Evolutionary conservation across 1,139 yeast genomes (phyloP).

Genomic region (Candida tunisiensis): DNA sequence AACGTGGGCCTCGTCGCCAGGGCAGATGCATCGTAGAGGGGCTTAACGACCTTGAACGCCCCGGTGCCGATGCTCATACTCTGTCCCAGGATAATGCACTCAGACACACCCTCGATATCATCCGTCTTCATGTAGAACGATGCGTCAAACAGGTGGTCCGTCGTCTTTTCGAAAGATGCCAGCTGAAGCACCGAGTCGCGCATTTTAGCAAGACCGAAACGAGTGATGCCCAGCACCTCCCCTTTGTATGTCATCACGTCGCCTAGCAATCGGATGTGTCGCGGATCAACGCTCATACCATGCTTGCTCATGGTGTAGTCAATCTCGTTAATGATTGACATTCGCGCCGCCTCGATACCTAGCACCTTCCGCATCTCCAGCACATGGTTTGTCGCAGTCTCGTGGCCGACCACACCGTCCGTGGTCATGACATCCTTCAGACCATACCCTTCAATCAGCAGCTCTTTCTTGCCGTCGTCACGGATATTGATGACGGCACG

Average conservation of each 20-base stretch:
- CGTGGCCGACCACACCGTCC: constrained; percentile 85
- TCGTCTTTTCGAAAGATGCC: constrained; percentile 96
- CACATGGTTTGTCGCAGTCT: constrained; percentile 82
- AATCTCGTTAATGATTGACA: constrained; percentile 84
- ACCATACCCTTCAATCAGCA: constrained; percentile 96
- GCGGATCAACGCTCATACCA: constrained; percentile 99
- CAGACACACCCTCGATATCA: constrained; percentile 93
- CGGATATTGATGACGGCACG: constrained; percentile 93
- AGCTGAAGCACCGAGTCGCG: constrained; percentile 93
- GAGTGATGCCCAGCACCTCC: constrained; percentile 91
- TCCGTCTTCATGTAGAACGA: constrained; percentile 96
- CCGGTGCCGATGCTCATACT: constrained; percentile 98
- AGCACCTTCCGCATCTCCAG: constrained; percentile 77
- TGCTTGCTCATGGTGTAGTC: constrained; percentile 98
- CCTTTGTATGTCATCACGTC: constrained; percentile 99
- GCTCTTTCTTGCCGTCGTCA: constrained; percentile 74
- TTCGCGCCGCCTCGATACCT: constrained; percentile 96
- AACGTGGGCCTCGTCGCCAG: constrained; percentile 8
- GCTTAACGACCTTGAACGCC: constrained; percentile 54
- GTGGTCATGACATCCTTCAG: constrained; percentile 93
- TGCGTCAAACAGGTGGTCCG: constrained; percentile 96
- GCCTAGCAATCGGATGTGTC: constrained; percentile 93
- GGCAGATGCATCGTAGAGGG: constrained; percentile 9
- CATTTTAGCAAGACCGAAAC: constrained; percentile 97
- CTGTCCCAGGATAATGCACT: constrained; percentile 94